These are phyloP conservation scores for Adansonia grandidieri DNA, from an alignment of 441 rosid species.

Conservation along the genomic window DNA sequence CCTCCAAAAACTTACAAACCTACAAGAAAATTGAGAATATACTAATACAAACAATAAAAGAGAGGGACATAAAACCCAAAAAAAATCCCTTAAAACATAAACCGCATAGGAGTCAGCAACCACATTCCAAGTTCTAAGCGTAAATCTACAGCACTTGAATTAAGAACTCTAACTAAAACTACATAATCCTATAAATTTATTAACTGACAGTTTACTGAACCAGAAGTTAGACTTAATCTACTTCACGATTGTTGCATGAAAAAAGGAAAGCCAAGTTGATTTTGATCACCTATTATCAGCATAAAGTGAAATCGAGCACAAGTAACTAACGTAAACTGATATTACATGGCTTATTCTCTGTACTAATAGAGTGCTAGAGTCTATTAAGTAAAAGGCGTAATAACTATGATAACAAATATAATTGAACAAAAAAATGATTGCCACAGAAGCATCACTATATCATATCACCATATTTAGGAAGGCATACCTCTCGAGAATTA, in stretches of 20 bases:
- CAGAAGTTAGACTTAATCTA: constrained; percentile 11
- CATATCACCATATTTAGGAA: not conserved
- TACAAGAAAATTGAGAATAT: constrained; percentile 41
- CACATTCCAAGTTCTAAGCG: constrained; percentile 1
- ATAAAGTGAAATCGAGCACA: not conserved
- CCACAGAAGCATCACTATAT: not conserved
- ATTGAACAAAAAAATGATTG: not conserved
- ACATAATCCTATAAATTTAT: constrained; percentile 8
- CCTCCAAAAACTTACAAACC: constrained; percentile 99
- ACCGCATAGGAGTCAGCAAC: not conserved
- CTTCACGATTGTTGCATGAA: not conserved
- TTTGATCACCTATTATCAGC: constrained; percentile 2
- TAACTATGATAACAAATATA: not conserved
- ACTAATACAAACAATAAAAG: constrained; percentile 27
- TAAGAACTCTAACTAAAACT: not conserved
- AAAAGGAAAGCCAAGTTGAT: constrained; percentile 9
- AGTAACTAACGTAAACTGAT: not conserved
- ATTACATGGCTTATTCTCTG: constrained; percentile 3
- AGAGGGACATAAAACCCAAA: too few relatives aligned
- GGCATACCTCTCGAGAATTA: constrained; percentile 89
- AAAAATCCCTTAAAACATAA: too few relatives aligned
- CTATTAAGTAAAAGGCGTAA: not conserved
- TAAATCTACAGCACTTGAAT: not conserved
- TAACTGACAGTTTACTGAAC: not conserved
- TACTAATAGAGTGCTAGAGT: not conserved